These are phyloP conservation scores for Talaromyces nanjingensis DNA, from an alignment of 495 filamentous ascomycete species.

Conservation along the genomic window DNA sequence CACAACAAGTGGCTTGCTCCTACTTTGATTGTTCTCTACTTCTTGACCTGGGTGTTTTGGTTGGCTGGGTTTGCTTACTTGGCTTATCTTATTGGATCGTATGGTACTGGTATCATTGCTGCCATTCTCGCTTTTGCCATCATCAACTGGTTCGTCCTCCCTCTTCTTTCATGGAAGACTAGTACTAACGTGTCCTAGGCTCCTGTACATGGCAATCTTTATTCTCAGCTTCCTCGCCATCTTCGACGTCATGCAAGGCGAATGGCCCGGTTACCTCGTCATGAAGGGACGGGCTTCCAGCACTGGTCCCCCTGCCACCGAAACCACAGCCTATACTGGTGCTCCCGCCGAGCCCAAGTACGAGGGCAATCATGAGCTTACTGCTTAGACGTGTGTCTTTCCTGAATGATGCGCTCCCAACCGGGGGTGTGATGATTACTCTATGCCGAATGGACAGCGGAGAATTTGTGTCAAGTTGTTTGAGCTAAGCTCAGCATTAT, in stretches of 20 bases:
- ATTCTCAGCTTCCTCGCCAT: constrained; percentile 23
- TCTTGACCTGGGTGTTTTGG: constrained; percentile 28
- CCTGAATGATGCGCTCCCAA: not conserved
- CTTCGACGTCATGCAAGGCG: constrained; percentile 19
- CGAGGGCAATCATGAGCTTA: constrained; percentile 5
- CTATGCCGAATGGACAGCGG: not conserved
- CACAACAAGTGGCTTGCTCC: constrained; percentile 20
- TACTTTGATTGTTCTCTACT: constrained; percentile 16
- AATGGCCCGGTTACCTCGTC: constrained; percentile 9
- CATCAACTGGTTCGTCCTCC: constrained; percentile 20
- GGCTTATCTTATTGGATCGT: constrained; percentile 11
- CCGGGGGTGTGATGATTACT: not conserved
- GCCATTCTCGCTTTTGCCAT: constrained; percentile 27
- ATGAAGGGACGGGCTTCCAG: not conserved
- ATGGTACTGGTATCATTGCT: constrained; percentile 12
- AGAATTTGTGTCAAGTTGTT: not conserved
- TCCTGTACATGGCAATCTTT: constrained; percentile 22
- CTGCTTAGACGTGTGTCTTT: constrained; percentile 1
- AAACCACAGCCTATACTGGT: not conserved
- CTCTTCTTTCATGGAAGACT: not conserved
- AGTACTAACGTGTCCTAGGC: constrained; percentile 13
- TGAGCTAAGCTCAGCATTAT: not conserved
- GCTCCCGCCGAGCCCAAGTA: constrained; percentile 10
- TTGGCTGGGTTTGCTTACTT: constrained; percentile 27
- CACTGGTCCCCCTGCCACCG: not conserved